phyloP scores from a whole-genome alignment of 2,329 filamentous ascomycete species.

The Rhynchosporium secalis region DNA sequence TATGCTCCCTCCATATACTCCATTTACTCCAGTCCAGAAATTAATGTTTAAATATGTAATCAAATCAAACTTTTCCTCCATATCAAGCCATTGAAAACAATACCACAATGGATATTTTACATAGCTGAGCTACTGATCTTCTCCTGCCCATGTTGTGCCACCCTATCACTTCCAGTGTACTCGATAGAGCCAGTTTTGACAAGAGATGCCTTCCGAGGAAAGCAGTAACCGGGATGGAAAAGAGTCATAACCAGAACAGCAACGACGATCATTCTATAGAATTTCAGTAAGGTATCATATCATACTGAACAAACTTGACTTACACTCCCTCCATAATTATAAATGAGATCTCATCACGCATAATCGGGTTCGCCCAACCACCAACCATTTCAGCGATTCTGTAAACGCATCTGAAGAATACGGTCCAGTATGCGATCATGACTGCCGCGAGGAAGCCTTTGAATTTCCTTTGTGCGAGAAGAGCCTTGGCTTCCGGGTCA shows the following conservation, averaged over 20 bases:
- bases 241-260: slow-evolving; percentile 49
- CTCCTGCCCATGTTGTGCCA: neutral
- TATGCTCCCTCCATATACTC: neutral
- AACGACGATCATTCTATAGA: slow-evolving; percentile 46
- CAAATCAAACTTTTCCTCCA: neutral
- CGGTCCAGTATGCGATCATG: slow-evolving; percentile 20
- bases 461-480: slow-evolving; percentile 22
- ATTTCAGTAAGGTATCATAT: neutral
- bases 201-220: slow-evolving; percentile 18
- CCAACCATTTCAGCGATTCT: slow-evolving; percentile 60
- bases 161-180: slow-evolving; percentile 6
- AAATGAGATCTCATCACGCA: slow-evolving; percentile 62
- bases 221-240: slow-evolving; percentile 44
- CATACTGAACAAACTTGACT: slow-evolving; percentile 24
- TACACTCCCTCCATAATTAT: slow-evolving; percentile 57
- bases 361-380: slow-evolving; percentile 63
- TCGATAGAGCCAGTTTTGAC: slow-evolving; percentile 3
- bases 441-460: slow-evolving; percentile 27
- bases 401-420: slow-evolving; percentile 34
- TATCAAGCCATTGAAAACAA: neutral
- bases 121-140: neutral
- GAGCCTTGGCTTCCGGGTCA: slow-evolving; percentile 13
- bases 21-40: neutral
- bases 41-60: neutral
- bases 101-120: neutral